Conservation (phyloP, 2,329 filamentous ascomycete genomes). For the Incumbomyces delicatus region DNA sequence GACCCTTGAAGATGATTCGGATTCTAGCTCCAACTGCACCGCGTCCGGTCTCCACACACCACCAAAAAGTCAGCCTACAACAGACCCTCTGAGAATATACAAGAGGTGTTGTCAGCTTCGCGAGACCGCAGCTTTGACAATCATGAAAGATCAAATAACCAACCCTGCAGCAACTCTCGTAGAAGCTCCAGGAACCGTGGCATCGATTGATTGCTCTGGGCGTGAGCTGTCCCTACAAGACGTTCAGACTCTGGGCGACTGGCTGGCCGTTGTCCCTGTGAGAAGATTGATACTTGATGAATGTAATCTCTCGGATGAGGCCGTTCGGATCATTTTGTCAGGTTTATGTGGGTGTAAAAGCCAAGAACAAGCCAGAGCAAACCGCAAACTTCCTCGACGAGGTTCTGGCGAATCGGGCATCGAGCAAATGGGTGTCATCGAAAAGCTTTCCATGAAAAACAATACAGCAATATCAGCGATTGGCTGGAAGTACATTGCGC, state of each 20-base stretch:
- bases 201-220: conserved; percentile 71
- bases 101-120: conserved; percentile 86
- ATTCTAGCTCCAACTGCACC: conserved; percentile 34
- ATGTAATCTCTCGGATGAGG: conserved; percentile 77
- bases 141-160: conserved; percentile 78
- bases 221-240: conserved; percentile 78
- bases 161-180: conserved; percentile 56
- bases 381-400: conserved; percentile 32
- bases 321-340: conserved; percentile 73
- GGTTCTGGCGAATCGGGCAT: conserved; percentile 23
- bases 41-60: conserved; percentile 24
- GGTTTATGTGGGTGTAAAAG: conserved; percentile 72
- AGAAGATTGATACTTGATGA: conserved; percentile 79
- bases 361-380: conserved; percentile 47
- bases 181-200: conserved; percentile 62
- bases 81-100: conserved; percentile 86
- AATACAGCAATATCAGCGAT: conserved; percentile 74
- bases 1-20: conserved; percentile 55
- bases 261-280: conserved; percentile 84
- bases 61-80: conserved; percentile 59
- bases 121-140: conserved; percentile 84
- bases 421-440: conserved; percentile 57
- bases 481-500: conserved; percentile 82
- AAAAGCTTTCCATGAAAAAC: conserved; percentile 80
- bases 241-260: conserved; percentile 80